A percentile compares a stretch with the other conserved stretches of the same genome.
Evolutionary conservation across 345 rosid genomes (phyloP).

Genomic region (Hibiscus syriacus): DNA sequence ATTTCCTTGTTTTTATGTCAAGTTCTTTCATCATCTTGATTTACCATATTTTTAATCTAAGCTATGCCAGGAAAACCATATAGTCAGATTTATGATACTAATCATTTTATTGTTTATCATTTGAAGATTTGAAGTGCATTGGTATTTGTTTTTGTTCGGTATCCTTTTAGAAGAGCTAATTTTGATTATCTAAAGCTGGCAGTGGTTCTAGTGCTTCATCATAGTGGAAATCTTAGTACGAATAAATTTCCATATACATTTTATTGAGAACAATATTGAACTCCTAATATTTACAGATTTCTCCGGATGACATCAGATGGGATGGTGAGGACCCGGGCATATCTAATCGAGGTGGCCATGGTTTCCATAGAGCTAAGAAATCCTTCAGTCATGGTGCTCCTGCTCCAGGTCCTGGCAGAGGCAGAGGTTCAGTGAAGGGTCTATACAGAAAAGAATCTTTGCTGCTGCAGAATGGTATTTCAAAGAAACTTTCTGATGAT

Average conservation of each 20-base stretch:
- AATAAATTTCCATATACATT: background rate
- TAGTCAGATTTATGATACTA: background rate
- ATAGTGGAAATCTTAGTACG: background rate
- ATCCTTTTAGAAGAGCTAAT: background rate
- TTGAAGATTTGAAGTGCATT: background rate
- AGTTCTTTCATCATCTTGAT: background rate
- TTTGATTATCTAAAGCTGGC: background rate
- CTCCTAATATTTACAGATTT: slow-evolving; percentile 42
- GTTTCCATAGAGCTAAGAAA: slow-evolving; percentile 48
- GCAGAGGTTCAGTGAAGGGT: slow-evolving; percentile 48
- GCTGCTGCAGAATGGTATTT: slow-evolving; percentile 54
- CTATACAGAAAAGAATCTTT: slow-evolving; percentile 47
- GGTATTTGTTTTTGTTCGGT: background rate
- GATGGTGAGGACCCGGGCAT: slow-evolving; percentile 62
- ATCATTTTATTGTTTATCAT: background rate
- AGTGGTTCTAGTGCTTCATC: background rate
- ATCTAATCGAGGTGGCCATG: slow-evolving; percentile 40
- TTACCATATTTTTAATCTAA: background rate
- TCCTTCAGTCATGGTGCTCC: slow-evolving; percentile 29
- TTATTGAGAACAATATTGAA: background rate
- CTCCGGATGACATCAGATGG: slow-evolving; percentile 86
- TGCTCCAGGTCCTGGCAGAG: slow-evolving; percentile 45
- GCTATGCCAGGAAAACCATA: background rate
- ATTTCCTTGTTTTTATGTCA: slow-evolving; percentile 9
- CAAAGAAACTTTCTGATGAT: slow-evolving; percentile 46